Conservation (phyloP, 2,329 filamentous ascomycete species). For the Botrytis paeoniae region DNA sequence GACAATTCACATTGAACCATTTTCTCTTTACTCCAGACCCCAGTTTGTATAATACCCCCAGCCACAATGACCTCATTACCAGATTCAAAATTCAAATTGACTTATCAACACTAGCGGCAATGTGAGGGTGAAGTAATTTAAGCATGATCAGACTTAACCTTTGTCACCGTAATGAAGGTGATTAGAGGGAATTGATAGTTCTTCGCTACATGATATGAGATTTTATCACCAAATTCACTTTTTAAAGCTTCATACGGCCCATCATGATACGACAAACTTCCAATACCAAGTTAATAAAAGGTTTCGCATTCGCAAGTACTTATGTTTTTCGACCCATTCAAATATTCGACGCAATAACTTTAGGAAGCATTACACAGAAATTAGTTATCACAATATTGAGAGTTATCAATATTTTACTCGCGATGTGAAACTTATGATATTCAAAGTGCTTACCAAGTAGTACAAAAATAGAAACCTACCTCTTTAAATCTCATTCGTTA, state of each 20-base stretch:
- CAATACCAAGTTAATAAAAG: not conserved
- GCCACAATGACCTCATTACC: not conserved
- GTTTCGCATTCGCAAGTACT: not conserved
- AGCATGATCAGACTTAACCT: not conserved
- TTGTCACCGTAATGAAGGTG: not conserved
- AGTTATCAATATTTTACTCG: no score
- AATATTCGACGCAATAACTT: not conserved
- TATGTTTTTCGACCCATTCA: not conserved
- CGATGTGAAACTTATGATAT: not conserved
- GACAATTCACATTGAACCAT: not conserved
- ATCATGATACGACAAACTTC: not conserved
- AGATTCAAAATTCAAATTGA: not conserved
- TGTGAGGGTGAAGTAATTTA: not conserved
- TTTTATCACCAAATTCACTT: not conserved
- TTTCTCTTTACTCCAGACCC: not conserved
- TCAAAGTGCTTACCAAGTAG: not conserved
- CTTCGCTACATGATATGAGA: not conserved
- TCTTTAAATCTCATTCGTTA: not conserved
- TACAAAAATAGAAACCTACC: rapidly evolving
- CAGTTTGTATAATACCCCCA: not conserved
- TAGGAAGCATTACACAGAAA: not conserved
- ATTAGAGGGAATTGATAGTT: not conserved
- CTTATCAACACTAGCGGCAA: not conserved
- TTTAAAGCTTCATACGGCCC: not conserved
- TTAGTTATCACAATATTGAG: not conserved